Base-by-base conservation (phyloP, 148 eudicot genomes). In the Camellia sinensis region DNA sequence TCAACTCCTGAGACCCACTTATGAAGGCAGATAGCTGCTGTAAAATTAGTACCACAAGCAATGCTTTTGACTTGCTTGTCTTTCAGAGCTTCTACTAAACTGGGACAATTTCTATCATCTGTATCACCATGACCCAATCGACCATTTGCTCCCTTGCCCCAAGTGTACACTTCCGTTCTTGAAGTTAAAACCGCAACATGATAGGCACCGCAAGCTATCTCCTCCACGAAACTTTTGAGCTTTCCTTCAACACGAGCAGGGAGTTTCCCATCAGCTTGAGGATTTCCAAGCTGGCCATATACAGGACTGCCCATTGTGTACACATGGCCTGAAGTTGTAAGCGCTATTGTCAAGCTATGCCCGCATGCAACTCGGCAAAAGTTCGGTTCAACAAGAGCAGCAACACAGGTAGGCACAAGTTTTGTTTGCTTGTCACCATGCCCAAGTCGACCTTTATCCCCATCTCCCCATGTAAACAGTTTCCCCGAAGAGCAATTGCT, bases 1-100 rank as follows among this genome's bases (percentile, higher is more conserved):
- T 95, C 99, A 78, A 92, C 87, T 74, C 99, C 99, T n/a, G 99
- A 95, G 73, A 93, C 95, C 99, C 99, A 93, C 86, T 95, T 95
- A 85, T 95, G 99, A 74, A 95, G 91, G 87, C 99, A 95, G 77
- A 95, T 93, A 64, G 93, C 98, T 61, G 97, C 94, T 72, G 99
- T 93, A 84, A 92, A 95, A 83, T 93, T 93, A 64, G 97, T 88
- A 79, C 99, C 99, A 87, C 97, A 95, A 64, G 97, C 93, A 81
- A 95, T 82, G 87, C 92, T 92, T 89, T 90, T 89, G 45, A 93
- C 99, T 87, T 95, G 99, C 84, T 95, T 95, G 82, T 95, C 99
- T 84, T 91, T 95, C 44, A 95, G 79, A 83, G 99, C 89, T 82
- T 93, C 97, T 12, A 93, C 95, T 80, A 91, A 81, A 79, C 93